Evolutionary conservation across 176 grass and related monocot species (phyloP).

Genomic region (Cocos nucifera): DNA sequence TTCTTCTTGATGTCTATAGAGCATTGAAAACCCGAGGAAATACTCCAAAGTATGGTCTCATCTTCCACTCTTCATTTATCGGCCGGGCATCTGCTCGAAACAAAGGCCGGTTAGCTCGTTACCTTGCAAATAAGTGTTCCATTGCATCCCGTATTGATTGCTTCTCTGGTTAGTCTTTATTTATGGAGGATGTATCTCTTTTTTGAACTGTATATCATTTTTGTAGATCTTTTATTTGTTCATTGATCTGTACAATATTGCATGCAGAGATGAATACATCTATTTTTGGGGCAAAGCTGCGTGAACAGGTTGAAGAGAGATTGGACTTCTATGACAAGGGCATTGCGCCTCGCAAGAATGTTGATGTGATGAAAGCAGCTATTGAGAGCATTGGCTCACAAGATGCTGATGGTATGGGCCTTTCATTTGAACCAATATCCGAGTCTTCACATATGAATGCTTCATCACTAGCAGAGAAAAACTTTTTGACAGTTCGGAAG

Average conservation of each 20-base stretch:
- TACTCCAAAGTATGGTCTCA: constrained; percentile 91
- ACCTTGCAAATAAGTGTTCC: constrained; percentile 94
- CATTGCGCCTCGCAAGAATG: constrained; percentile 77
- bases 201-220: not conserved
- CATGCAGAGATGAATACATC: constrained; percentile 44
- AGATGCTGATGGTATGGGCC: constrained; percentile 30
- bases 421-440: too few relatives aligned
- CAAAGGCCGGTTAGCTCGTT: constrained; percentile 95
- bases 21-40: constrained; percentile 84
- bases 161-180: constrained; percentile 55
- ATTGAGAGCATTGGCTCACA: constrained; percentile 37
- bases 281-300: constrained; percentile 72
- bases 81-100: constrained; percentile 79
- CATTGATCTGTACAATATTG: not conserved
- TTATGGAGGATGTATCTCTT: not conserved
- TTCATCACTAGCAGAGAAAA: not conserved
- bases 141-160: constrained; percentile 98
- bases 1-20: constrained; percentile 20
- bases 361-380: constrained; percentile 91
- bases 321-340: constrained; percentile 95
- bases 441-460: too few relatives aligned
- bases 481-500: not conserved
- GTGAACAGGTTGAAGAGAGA: constrained; percentile 94
- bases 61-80: constrained; percentile 98
- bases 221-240: not conserved